Evolutionary conservation across 352 stramenopile species (phyloP).

Genomic region (Globisporangium carolinianum): DNA sequence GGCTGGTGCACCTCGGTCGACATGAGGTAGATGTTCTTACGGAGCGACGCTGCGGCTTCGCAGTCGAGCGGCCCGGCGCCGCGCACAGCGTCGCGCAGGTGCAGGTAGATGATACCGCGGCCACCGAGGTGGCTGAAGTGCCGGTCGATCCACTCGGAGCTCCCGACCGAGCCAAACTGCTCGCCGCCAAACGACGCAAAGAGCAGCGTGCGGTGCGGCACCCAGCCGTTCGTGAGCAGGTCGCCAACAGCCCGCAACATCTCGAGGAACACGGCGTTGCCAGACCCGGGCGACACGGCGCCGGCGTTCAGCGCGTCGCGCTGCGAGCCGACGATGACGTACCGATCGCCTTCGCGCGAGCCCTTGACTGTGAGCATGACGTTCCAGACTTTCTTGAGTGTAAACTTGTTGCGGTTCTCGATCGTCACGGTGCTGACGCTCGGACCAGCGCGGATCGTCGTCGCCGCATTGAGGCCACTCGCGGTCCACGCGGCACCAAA

Average conservation of each 20-base stretch:
- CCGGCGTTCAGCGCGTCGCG: conserved; percentile 65
- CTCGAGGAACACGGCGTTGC: conserved; percentile 77
- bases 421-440: conserved; percentile 28
- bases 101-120: conserved; percentile 66
- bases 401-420: conserved; percentile 64
- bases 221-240: conserved; percentile 61
- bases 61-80: conserved; percentile 55
- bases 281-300: conserved; percentile 52
- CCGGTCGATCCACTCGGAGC: conserved; percentile 78
- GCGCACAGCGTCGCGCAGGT: conserved; percentile 66
- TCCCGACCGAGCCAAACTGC: conserved; percentile 73
- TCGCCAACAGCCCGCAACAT: conserved; percentile 51
- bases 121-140: conserved; percentile 57
- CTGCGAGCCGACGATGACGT: conserved; percentile 66
- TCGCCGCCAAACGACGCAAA: conserved; percentile 74
- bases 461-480: conserved; percentile 16
- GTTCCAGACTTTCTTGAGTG: conserved; percentile 72
- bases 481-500: conserved; percentile 27
- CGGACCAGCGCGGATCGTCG: conserved; percentile 25
- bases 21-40: conserved; percentile 74
- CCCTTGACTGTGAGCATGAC: conserved; percentile 66
- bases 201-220: conserved; percentile 69
- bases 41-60: conserved; percentile 61
- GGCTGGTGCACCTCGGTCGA: conserved; percentile 61
- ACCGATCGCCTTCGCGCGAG: conserved; percentile 65